phyloP scores from a whole-genome alignment of 805 yeast species.

The Candida ovalis region DNA sequence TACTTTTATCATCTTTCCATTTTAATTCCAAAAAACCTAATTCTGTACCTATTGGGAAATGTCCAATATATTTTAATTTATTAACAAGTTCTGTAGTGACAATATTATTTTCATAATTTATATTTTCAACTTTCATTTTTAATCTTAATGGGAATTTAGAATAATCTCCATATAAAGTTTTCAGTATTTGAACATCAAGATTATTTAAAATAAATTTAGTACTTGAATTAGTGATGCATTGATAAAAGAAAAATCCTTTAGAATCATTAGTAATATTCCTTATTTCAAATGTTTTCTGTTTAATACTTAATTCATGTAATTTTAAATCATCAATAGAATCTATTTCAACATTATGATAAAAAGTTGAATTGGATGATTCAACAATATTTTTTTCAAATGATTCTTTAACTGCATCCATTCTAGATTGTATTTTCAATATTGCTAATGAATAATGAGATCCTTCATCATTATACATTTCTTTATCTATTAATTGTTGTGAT shows the following conservation, averaged over 20 bases:
- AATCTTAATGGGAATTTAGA: constrained; percentile 65
- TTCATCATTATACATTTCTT: constrained; percentile 55
- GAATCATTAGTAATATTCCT: constrained; percentile 14
- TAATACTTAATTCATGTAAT: constrained; percentile 16
- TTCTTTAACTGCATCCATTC: constrained; percentile 36
- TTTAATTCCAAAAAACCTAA: constrained; percentile 81
- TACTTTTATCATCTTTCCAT: constrained; percentile 46
- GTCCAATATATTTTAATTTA: constrained; percentile 70
- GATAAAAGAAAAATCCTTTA: constrained; percentile 69
- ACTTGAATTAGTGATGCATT: constrained; percentile 59
- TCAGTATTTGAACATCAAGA: constrained; percentile 73
- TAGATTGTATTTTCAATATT: constrained; percentile 46
- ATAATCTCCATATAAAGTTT: constrained; percentile 58
- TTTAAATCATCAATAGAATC: constrained; percentile 11
- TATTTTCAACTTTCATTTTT: constrained; percentile 61
- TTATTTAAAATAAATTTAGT: constrained; percentile 69
- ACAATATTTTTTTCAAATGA: constrained; percentile 23
- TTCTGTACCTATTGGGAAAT: constrained; percentile 82
- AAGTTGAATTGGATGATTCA: background rate
- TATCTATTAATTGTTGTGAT: constrained; percentile 53
- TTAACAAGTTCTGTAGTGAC: constrained; percentile 55
- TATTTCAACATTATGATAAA: background rate
- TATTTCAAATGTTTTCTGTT: constrained; percentile 12
- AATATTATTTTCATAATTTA: constrained; percentile 52
- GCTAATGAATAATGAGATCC: constrained; percentile 55